These are phyloP conservation scores for Bryoglossum gracile DNA, from an alignment of 495 filamentous ascomycete species.

Conservation along the genomic window DNA sequence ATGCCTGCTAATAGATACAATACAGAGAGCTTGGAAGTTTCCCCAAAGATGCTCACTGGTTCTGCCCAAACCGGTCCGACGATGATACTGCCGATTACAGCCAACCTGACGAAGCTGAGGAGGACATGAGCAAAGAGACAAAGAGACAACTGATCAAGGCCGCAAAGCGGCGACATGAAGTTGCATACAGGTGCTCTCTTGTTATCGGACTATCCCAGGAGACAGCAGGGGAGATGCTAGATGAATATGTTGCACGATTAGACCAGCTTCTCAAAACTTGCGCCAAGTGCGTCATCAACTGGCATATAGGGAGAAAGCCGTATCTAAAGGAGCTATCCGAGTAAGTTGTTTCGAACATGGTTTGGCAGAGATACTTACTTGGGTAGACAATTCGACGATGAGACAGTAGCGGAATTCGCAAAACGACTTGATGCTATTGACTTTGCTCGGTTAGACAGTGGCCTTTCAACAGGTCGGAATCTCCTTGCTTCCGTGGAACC, in stretches of 20 bases:
- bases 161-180: conserved; percentile 13
- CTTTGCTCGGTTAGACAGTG: conserved; percentile 52
- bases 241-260: conserved; percentile 31
- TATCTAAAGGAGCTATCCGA: conserved; percentile 54
- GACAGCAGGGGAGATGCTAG: conserved; percentile 4
- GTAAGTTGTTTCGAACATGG: conserved; percentile 26
- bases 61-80: conserved; percentile 42
- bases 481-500: conserved; percentile 29
- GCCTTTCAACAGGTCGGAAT: conserved; percentile 39
- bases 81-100: conserved; percentile 33
- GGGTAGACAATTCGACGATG: conserved; percentile 49
- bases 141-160: conserved; percentile 20
- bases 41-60: conserved; percentile 39
- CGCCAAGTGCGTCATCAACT: conserved; percentile 72
- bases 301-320: conserved; percentile 63
- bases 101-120: conserved; percentile 20
- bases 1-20: not conserved
- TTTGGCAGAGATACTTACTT: conserved; percentile 10
- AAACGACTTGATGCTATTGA: conserved; percentile 51
- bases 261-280: conserved; percentile 53
- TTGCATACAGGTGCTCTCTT: conserved; percentile 24
- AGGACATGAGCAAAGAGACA: conserved; percentile 21
- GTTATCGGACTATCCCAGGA: conserved; percentile 18
- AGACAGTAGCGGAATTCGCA: conserved; percentile 50
- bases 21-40: conserved; percentile 26